A percentile compares a stretch with the other conserved stretches of the same genome.
Evolutionary conservation across 1,139 yeast species (phyloP).

Genomic region (Candida tetrigidarum): DNA sequence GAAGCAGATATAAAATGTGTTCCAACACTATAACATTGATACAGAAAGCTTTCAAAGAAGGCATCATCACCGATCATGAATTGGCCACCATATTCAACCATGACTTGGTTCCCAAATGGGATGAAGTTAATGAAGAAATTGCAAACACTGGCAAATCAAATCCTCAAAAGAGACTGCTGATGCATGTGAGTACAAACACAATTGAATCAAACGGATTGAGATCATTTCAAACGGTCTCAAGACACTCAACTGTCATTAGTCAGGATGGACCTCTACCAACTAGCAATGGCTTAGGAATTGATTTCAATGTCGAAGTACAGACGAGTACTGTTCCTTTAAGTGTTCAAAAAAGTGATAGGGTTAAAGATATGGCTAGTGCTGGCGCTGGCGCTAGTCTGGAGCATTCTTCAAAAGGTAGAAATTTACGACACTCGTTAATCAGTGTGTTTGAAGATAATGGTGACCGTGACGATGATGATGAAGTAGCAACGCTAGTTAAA

Average conservation of each 20-base stretch:
- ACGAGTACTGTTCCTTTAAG: slow-evolving; percentile 36
- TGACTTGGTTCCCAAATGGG: slow-evolving; percentile 36
- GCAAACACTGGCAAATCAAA: slow-evolving; percentile 9
- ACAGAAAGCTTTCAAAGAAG: slow-evolving; percentile 36
- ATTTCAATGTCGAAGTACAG: slow-evolving; percentile 41
- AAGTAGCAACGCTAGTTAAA: slow-evolving; percentile 13
- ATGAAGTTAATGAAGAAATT: slow-evolving; percentile 29
- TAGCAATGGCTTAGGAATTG: slow-evolving; percentile 34
- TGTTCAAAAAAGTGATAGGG: slow-evolving; percentile 34
- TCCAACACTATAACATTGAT: slow-evolving; percentile 37
- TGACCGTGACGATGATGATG: slow-evolving; percentile 26
- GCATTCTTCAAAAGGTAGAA: slow-evolving; percentile 14
- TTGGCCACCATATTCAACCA: slow-evolving; percentile 29
- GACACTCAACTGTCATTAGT: slow-evolving; percentile 9
- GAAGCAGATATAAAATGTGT: slow-evolving; percentile 33
- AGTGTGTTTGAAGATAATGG: slow-evolving; percentile 19
- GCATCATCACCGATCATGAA: slow-evolving; percentile 23
- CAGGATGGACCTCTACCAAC: slow-evolving; percentile 8
- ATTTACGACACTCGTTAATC: slow-evolving; percentile 18
- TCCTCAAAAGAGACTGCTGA: slow-evolving; percentile 9
- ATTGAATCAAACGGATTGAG: slow-evolving; percentile 23
- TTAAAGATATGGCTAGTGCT: slow-evolving; percentile 26
- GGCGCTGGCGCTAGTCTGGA: slow-evolving; percentile 9
- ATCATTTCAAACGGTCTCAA: slow-evolving; percentile 21
- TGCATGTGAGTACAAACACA: slow-evolving; percentile 6